phyloP scores from a whole-genome alignment of 768 basidiomycete genomes.

The Termitomyces sp. region DNA sequence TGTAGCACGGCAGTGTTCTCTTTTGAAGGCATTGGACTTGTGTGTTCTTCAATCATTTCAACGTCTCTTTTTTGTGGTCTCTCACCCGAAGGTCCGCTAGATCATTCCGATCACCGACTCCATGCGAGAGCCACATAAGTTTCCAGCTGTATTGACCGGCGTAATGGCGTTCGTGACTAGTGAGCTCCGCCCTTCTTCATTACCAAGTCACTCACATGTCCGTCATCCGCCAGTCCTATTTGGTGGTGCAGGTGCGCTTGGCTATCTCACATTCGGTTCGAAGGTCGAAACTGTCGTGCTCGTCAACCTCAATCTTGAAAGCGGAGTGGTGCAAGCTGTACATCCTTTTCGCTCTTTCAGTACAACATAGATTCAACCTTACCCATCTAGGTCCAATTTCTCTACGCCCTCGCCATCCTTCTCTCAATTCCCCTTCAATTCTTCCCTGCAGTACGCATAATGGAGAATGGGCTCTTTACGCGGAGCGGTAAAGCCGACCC shows the following conservation, averaged over 20 bases:
- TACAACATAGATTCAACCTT: background rate
- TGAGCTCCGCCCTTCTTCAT: conserved; percentile 23
- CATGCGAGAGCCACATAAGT: conserved; percentile 93
- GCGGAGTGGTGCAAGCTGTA: conserved; percentile 85
- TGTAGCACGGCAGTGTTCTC: conserved; percentile 93
- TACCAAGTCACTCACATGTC: background rate
- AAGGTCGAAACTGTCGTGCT: conserved; percentile 91
- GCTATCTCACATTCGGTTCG: conserved; percentile 84
- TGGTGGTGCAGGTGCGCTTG: conserved; percentile 80
- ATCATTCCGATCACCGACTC: conserved; percentile 96
- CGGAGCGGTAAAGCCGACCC: conserved; percentile 77
- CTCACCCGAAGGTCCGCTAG: conserved; percentile 22
- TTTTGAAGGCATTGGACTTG: conserved; percentile 95
- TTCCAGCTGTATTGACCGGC: conserved; percentile 80
- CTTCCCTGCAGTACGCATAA: conserved; percentile 95
- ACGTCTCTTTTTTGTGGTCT: background rate
- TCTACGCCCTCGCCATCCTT: conserved; percentile 90
- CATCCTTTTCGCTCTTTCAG: conserved; percentile 20
- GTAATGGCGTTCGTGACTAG: conserved; percentile 86
- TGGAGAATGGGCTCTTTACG: conserved; percentile 92
- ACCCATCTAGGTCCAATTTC: conserved; percentile 58
- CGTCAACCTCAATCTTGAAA: conserved; percentile 82
- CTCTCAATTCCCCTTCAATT: conserved; percentile 91
- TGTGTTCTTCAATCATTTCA: conserved; percentile 25
- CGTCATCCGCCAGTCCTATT: conserved; percentile 54